Evolutionary conservation across 2,329 filamentous ascomycete genomes (phyloP), one percentile per base, ranked within the genome.

Genomic region (Capronia coronata): DNA sequence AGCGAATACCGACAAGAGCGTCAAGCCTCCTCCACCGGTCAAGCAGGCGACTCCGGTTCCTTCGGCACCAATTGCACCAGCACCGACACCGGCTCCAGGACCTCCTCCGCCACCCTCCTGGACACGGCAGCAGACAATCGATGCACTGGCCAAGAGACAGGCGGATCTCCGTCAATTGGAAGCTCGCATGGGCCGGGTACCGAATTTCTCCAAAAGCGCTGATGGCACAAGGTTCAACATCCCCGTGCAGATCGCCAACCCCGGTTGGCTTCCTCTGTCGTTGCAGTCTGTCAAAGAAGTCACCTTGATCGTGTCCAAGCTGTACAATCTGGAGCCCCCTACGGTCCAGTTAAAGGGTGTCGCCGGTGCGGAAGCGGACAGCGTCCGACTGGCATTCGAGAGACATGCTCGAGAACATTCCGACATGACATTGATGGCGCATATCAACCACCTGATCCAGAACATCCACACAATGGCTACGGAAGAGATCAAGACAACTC

Each of bases 161-260:
- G 71, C 76, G 41, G 84, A 91, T 63, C 78, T 79, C 19, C 78
- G 82, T 30, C 86, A 89, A 61, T 74, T 93, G 0, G 85, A 90
- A 68, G 77, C 86, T 22, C 79, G 87, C 25, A 81, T 93, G 73
- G 79, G 83, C 13, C 76, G 83, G 57, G 64, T 84, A 43, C 74
- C 80, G 1, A 66, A 79, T 29, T 93, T 85, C 62, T 77, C 80
- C 23, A 85, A 83, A 55, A 83, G 82, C 1, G 71, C 75, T 23
- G 84, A 90, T 65, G 85, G 84, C 1, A 73, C 83, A 51, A 76
- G 80, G 13, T 91, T 84, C 63, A 83, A 78, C 1, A 64, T 91
- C 10, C 84, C 86, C 0, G 68, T 93, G 2, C 80, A 86, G 55
- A 82, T 84, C 1, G 76, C 75, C 49, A 78, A 79, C 49, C 74